These are phyloP conservation scores for Clavispora vitiphila DNA, from an alignment of 805 yeast species.

Conservation along the genomic window DNA sequence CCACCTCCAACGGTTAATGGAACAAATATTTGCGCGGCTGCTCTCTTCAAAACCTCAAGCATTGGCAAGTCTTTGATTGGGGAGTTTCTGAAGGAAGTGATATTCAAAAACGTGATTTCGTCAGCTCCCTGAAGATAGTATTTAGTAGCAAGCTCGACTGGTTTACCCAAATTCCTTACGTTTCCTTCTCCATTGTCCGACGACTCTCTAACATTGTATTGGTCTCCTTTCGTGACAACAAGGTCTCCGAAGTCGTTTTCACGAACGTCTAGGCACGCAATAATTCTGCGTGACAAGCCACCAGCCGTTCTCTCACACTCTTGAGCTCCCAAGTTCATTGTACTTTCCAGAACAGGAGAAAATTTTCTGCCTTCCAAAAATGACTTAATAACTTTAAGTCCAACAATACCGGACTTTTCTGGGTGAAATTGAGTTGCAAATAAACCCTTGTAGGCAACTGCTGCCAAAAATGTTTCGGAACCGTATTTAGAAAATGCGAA, in stretches of 20 bases:
- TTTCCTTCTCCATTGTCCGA: conserved; percentile 40
- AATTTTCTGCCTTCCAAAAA: conserved; percentile 52
- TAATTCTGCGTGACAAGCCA: conserved; percentile 85
- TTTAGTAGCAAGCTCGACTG: conserved; percentile 87
- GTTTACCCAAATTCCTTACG: conserved; percentile 93
- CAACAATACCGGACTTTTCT: conserved; percentile 94
- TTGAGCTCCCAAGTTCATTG: conserved; percentile 8
- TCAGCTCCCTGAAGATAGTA: conserved; percentile 96
- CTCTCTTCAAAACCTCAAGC: conserved; percentile 77
- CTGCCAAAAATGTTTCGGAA: conserved; percentile 75
- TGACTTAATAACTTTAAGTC: conserved; percentile 67
- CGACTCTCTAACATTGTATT: conserved; percentile 88
- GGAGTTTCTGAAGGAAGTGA: conserved; percentile 92
- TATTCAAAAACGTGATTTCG: conserved; percentile 90
- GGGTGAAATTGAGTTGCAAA: conserved; percentile 99
- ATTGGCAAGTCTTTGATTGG: conserved; percentile 93
- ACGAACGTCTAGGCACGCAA: conserved; percentile 97
- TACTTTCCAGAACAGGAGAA: conserved; percentile 13
- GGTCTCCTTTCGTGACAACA: conserved; percentile 98
- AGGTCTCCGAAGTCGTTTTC: conserved; percentile 91
- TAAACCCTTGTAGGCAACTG: conserved; percentile 67
- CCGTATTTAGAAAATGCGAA: conserved; percentile 73
- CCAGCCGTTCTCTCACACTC: conserved; percentile 33
- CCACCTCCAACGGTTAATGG: conserved; percentile 99
- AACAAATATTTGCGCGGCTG: conserved; percentile 90